phyloP scores from a whole-genome alignment of 129 eudicot species.

The Lonicera japonica region DNA sequence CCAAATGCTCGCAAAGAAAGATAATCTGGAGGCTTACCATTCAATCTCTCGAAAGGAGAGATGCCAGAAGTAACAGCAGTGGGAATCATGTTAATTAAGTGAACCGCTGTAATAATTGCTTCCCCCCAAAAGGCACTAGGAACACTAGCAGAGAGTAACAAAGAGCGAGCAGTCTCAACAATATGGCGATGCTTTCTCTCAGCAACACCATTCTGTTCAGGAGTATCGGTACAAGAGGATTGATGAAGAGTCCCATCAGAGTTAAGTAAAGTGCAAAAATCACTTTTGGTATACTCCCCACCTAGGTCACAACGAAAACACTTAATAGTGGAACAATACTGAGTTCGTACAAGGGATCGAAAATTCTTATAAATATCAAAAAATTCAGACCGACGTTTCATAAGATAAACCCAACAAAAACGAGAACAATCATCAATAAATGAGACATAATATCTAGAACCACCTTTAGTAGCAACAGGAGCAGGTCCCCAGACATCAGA shows the following conservation, averaged over 20 bases:
- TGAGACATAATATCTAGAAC: not conserved
- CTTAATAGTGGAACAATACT: no score
- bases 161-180: not conserved
- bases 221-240: not conserved
- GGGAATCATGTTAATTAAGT: no score
- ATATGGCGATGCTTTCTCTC: constrained; percentile 4
- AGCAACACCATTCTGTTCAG: constrained; percentile 3
- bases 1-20: not conserved
- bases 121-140: not conserved
- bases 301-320: not conserved
- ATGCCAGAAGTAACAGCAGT: not conserved
- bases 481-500: not conserved
- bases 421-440: not conserved
- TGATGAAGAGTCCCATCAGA: not conserved
- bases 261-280: not conserved
- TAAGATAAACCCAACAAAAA: constrained; percentile 2
- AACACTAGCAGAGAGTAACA: not conserved
- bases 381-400: not conserved
- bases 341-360: no score
- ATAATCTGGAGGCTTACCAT: not conserved
- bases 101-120: not conserved
- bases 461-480: not conserved
- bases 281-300: not conserved
- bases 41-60: not conserved
- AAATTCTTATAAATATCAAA: not conserved